These are phyloP conservation scores for Durio zibethinus DNA, from an alignment of 345 rosid genomes.

Conservation along the genomic window DNA sequence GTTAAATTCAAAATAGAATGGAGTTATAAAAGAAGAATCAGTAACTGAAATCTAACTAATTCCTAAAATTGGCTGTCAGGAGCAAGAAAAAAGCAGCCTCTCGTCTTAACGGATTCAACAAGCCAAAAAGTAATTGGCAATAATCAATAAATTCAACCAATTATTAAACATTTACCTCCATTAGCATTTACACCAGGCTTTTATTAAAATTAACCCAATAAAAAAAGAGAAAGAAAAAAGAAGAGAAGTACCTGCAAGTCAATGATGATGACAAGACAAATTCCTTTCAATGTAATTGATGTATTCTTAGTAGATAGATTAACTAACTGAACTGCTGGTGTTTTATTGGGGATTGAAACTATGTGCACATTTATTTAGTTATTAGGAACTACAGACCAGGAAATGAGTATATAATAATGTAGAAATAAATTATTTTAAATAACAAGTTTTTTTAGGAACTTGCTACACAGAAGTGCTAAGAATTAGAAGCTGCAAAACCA, in stretches of 20 bases:
- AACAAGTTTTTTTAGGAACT: neutral
- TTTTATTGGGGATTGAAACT: neutral
- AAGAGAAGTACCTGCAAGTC: neutral
- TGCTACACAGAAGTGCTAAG: neutral
- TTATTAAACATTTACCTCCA: neutral
- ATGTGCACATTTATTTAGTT: neutral
- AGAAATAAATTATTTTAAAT: neutral
- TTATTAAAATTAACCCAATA: neutral
- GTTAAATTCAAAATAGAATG: neutral
- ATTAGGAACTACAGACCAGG: neutral
- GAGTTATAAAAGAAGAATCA: neutral
- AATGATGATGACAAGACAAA: neutral
- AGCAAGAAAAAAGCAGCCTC: neutral
- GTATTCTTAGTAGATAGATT: neutral
- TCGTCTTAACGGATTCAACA: neutral
- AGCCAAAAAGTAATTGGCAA: neutral
- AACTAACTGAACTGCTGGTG: neutral
- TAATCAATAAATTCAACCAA: neutral
- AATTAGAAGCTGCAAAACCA: neutral
- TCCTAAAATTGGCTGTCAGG: neutral
- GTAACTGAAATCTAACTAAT: neutral
- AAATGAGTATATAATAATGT: neutral
- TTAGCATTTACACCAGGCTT: neutral
- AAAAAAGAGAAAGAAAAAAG: neutral
- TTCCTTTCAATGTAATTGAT: neutral